Evolutionary conservation across 768 basidiomycete species (phyloP), one percentile per base, ranked within the genome.

Genomic region (Termitomyces heimii): DNA sequence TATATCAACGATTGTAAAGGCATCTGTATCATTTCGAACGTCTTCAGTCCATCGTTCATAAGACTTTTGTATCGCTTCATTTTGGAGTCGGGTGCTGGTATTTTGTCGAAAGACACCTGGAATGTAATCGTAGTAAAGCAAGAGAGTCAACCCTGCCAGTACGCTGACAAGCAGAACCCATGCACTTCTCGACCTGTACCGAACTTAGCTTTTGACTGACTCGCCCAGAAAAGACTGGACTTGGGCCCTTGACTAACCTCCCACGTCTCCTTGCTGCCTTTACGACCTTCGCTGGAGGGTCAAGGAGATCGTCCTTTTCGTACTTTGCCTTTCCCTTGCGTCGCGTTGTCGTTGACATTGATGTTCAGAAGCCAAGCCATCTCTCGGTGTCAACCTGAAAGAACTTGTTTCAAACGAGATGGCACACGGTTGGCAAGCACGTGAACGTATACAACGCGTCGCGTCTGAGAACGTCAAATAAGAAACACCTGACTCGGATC

Each of bases 1-100:
- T 10, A 85, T 64, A 45, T 82, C 79, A 10, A 72, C 70, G 3
- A 85, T 79, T 13, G 60, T 45, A 62, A 75, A 80, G 6, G 66
- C 53, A 46, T 55, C 47, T 34, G 54, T 44, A 29, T 42, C 58
- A 16, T 37, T 24, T 5, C 34, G 26, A 44, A 18, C 29, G 5
- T 24, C 22, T 31, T 18, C 24, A 26, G 14, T n/a, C 16, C 10
- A 22, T 20, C 37, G 37, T 16, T 39, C 37, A 13, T 40, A 28
- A 16, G 16, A 26, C 31, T 1, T 14, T 37, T 50, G 49, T 35
- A 34, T 18, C 2, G 50, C 35, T 5, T 28, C 35, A 10, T 51
- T 24, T 16, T 26, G 10, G 2, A 9, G 5, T 24, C 50, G 18
- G 24, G 50, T 26, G 4, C 9, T 14, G 28, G 51, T 10, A 29